Conservation (phyloP, 2,329 filamentous ascomycete species). For the Hypoxylon rubiginosum region DNA sequence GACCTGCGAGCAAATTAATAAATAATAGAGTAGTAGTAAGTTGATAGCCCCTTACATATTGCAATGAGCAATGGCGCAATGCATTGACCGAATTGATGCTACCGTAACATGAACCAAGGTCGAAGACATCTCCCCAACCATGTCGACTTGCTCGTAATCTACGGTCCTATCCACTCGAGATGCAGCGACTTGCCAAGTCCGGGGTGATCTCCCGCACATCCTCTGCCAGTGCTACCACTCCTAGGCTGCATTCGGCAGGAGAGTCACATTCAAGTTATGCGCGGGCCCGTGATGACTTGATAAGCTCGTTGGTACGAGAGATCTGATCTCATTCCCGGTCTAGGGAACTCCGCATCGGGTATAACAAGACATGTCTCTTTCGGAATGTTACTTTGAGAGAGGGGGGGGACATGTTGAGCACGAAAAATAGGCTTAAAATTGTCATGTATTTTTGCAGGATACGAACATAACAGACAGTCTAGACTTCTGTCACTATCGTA, state of each 20-base stretch:
- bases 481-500: conserved; percentile 14
- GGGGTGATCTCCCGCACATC: conserved; percentile 47
- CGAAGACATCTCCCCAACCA: conserved; percentile 21
- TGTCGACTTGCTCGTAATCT: conserved; percentile 31
- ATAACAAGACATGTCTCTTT: conserved; percentile 14
- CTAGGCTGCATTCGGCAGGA: conserved; percentile 47
- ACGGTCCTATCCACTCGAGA: conserved; percentile 34
- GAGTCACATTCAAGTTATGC: conserved; percentile 35
- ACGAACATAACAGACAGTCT: conserved; percentile 16
- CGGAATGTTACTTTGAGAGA: conserved; percentile 30
- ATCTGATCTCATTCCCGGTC: conserved; percentile 35
- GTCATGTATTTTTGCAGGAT: conserved; percentile 2
- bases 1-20: conserved; percentile 36
- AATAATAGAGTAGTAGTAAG: conserved; percentile 31
- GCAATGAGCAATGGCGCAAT: conserved; percentile 31
- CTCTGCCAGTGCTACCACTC: conserved; percentile 31
- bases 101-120: conserved; percentile 29
- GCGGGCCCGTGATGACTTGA: conserved; percentile 24
- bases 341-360: conserved; percentile 23
- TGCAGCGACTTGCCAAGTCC: conserved; percentile 48
- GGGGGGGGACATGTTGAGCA: conserved; percentile 10
- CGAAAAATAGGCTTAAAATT: conserved; percentile 6
- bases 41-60: conserved; percentile 34
- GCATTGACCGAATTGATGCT: conserved; percentile 22
- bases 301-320: conserved; percentile 37